These are phyloP conservation scores for Candida peoriensis DNA, from an alignment of 805 yeast species.

Conservation along the genomic window DNA sequence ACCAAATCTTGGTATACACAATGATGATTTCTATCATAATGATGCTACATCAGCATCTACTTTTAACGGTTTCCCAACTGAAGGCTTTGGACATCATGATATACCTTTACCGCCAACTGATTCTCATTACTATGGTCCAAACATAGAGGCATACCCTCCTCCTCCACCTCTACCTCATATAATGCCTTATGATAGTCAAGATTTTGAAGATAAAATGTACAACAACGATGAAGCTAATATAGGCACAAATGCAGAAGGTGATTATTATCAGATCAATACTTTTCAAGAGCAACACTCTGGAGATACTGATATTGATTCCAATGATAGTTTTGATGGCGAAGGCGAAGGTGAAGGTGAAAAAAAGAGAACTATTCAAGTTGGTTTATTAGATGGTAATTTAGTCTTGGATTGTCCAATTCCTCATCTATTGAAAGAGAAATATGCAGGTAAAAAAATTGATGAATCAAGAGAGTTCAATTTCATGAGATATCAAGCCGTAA, in stretches of 20 bases:
- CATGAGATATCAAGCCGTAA: conserved; percentile 91
- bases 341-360: conserved; percentile 45
- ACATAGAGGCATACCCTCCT: conserved; percentile 2
- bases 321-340: conserved; percentile 28
- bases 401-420: conserved; percentile 88
- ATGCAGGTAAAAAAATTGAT: conserved; percentile 36
- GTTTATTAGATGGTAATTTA: conserved; percentile 59
- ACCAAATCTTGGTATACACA: not conserved
- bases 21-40: conserved; percentile 4
- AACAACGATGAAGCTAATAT: conserved; percentile 35
- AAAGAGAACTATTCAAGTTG: conserved; percentile 27
- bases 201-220: conserved; percentile 5
- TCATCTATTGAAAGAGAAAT: conserved; percentile 53
- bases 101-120: conserved; percentile 5
- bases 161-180: conserved; percentile 2
- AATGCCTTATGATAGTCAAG: conserved; percentile 14
- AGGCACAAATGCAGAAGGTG: conserved; percentile 19
- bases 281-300: no score
- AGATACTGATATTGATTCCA: conserved; percentile 11
- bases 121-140: conserved; percentile 8
- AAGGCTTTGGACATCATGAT: no score
- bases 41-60: conserved; percentile 5
- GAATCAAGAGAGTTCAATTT: conserved; percentile 62
- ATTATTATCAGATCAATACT: conserved; percentile 24
- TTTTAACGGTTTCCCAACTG: conserved; percentile 15